Evolutionary conservation across 768 basidiomycete species (phyloP).

Genomic region (Boletus insuetus): DNA sequence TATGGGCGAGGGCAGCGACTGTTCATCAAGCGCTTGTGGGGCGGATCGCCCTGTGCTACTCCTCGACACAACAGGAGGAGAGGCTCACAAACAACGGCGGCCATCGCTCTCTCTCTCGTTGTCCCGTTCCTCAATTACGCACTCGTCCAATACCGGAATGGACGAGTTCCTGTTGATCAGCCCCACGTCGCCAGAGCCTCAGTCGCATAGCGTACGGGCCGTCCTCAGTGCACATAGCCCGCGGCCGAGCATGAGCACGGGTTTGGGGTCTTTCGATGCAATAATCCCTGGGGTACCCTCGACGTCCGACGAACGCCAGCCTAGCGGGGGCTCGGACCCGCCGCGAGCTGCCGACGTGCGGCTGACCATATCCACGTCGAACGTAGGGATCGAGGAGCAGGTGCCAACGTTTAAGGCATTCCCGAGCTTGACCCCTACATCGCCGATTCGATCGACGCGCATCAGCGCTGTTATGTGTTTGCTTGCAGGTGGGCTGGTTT

Average conservation of each 20-base stretch:
- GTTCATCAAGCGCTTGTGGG: not conserved
- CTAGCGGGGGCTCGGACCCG: not conserved
- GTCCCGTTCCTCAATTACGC: constrained; percentile 13
- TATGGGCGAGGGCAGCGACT: not conserved
- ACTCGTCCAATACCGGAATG: constrained; percentile 18
- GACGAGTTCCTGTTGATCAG: constrained; percentile 21
- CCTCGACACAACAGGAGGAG: not conserved
- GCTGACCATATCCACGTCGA: constrained; percentile 1
- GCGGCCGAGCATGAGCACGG: not conserved
- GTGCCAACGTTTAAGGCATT: constrained; percentile 14
- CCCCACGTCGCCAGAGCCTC: constrained; percentile 1
- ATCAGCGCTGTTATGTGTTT: constrained; percentile 7
- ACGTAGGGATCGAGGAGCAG: not conserved
- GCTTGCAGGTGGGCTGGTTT: constrained; percentile 7
- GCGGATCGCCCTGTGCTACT: not conserved
- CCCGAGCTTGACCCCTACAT: constrained; percentile 4
- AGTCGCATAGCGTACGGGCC: constrained; percentile 4
- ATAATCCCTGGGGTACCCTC: not conserved
- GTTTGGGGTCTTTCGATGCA: not conserved
- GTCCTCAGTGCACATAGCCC: constrained; percentile 3
- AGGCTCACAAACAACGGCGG: not conserved
- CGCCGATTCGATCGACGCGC: constrained; percentile 8
- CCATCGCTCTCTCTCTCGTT: constrained; percentile 16
- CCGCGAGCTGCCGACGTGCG: not conserved
- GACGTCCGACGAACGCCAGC: not conserved